Conservation (phyloP, 2,329 filamentous ascomycete genomes). For the Colletotrichum sp. region DNA sequence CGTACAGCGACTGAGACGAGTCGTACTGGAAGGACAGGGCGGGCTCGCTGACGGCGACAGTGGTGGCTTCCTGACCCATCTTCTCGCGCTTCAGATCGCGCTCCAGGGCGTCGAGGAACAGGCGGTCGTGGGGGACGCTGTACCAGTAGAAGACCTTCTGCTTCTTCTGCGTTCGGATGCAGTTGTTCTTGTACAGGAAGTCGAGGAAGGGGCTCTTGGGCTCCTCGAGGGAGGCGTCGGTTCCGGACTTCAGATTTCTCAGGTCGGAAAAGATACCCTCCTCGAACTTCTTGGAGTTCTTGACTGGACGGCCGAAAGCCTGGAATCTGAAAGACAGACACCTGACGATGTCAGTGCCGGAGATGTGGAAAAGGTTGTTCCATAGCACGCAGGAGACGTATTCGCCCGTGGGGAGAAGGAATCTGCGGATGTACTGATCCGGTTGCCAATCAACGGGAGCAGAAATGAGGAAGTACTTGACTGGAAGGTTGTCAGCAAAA, state of each 20-base stretch:
- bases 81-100: slow-evolving; percentile 98
- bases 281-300: slow-evolving; percentile 99
- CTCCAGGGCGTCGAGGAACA: slow-evolving; percentile 97
- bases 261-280: slow-evolving; percentile 99
- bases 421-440: slow-evolving; percentile 95
- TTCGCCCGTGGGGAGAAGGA: slow-evolving; percentile 94
- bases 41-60: slow-evolving; percentile 94
- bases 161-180: slow-evolving; percentile 99
- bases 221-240: slow-evolving; percentile 96
- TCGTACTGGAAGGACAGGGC: slow-evolving; percentile 99
- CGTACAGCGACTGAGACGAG: slow-evolving; percentile 97
- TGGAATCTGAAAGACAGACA: slow-evolving; percentile 98
- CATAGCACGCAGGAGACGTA: slow-evolving; percentile 98
- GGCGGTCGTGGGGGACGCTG: slow-evolving; percentile 94
- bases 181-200: slow-evolving; percentile 99
- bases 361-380: slow-evolving; percentile 99
- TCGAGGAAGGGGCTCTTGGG: slow-evolving; percentile 98
- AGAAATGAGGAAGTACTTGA: slow-evolving; percentile 99
- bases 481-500: slow-evolving; percentile 50
- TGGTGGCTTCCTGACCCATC: slow-evolving; percentile 98
- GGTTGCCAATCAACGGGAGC: slow-evolving; percentile 97
- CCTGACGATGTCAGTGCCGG: slow-evolving; percentile 97
- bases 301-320: slow-evolving; percentile 96
- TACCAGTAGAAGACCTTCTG: slow-evolving; percentile 99
- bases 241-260: slow-evolving; percentile 97